Evolutionary conservation across 306 rosid species (phyloP).

Genomic region (Cucurbita maxima): DNA sequence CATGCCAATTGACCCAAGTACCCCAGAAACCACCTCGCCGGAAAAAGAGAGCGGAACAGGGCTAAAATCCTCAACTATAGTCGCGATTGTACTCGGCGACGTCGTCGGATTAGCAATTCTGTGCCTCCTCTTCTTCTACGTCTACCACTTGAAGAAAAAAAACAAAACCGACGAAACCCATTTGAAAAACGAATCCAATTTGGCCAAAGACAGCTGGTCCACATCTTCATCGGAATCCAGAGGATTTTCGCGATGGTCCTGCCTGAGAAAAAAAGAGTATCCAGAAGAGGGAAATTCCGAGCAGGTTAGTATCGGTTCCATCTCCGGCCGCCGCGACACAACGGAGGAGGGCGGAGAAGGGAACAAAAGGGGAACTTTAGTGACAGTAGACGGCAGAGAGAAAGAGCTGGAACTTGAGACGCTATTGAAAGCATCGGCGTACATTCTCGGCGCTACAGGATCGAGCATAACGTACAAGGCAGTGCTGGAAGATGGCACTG

Average conservation of each 20-base stretch:
- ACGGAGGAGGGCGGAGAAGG: constrained; percentile 12
- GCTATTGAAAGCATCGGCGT: constrained; percentile 71
- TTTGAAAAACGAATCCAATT: constrained; percentile 21
- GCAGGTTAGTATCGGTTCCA: not conserved
- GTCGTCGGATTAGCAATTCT: constrained; percentile 32
- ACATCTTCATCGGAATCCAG: constrained; percentile 38
- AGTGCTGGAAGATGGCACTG: constrained; percentile 69
- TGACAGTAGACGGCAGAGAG: constrained; percentile 72
- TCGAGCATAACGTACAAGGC: constrained; percentile 96
- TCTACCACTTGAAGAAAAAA: constrained; percentile 31
- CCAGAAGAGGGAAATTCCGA: constrained; percentile 31
- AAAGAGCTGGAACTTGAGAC: constrained; percentile 69
- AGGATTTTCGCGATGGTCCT: constrained; percentile 70
- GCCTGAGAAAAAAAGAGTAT: constrained; percentile 47
- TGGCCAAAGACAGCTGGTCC: constrained; percentile 23
- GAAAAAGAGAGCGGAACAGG: constrained; percentile 16
- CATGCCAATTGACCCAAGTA: constrained; percentile 45
- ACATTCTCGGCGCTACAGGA: constrained; percentile 79
- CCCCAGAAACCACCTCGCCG: not conserved
- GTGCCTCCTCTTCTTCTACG: constrained; percentile 31
- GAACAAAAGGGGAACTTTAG: constrained; percentile 51
- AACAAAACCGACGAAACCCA: constrained; percentile 21
- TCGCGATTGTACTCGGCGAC: constrained; percentile 70
- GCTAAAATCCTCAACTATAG: constrained; percentile 32
- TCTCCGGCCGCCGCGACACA: constrained; percentile 16